Evolutionary conservation across 257 asterid species (phyloP), one percentile per base, ranked within the genome.

Genomic region (Rauvolfia tetraphylla): DNA sequence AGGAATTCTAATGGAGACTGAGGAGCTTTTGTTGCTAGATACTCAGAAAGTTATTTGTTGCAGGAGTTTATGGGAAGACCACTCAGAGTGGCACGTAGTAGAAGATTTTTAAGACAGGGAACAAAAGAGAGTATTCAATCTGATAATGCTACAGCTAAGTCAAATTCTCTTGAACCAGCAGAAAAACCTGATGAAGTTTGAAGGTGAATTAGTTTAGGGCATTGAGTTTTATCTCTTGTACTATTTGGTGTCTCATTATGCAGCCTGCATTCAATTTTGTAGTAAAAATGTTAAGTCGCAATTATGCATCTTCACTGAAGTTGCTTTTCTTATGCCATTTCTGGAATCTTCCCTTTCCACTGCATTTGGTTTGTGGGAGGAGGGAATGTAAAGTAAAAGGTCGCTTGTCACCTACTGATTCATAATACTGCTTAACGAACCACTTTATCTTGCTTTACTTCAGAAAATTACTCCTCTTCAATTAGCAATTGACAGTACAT

Each of bases 1-100:
- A 25, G 7, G 29, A 44, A 70, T 17, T 17, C 41, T 58, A 18
- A 27, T 61, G 25, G 51, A 7, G 53, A 29, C 7, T 59, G 22
- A 9, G 39, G n/a, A 25, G 17, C 38, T 15, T 46, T 57, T 74
- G 53, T 54, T 79, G 36, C 71, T 17, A 46, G 36, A 34, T 36
- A 38, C 73, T 62, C 9, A 78, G 41, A 39, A 34, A 7, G 80
- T 73, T 49, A 46, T 83, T 54, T 76, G 38, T 83, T 81, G 42
- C 87, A 93, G 98, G 98, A 90, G 83, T 89, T 95, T 78, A 90
- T 95, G 97, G 98, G 97, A 34, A 86, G 96, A 82, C 84, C 85
- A 22, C 71, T 95, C 79, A 89, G 96, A 12, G 90, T 92, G 48
- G 93, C 94, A 20, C 87, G 71, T 0, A 95, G 98, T 83, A 89